Conservation (phyloP, 192 early-diverging fungal genomes). For the Lunasporangiospora selenospora region DNA sequence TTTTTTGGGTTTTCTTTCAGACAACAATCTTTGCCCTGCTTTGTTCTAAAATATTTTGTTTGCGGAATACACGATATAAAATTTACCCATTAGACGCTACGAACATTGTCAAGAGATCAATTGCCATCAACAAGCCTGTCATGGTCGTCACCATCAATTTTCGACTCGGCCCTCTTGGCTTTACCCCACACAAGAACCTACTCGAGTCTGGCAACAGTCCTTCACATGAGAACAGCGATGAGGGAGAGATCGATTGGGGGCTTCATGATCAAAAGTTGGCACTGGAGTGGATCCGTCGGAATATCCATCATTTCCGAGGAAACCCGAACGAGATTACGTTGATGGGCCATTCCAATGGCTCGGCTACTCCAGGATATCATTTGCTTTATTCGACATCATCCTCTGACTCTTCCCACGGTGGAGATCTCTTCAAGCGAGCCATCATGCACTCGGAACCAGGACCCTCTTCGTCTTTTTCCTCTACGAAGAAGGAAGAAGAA, state of each 20-base stretch:
- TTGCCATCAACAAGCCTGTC: constrained; percentile 31
- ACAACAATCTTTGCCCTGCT: not conserved
- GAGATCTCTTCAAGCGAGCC: constrained; percentile 25
- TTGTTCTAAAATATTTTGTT: not conserved
- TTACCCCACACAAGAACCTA: not conserved
- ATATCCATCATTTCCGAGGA: constrained; percentile 41
- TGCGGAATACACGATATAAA: not conserved
- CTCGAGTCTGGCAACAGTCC: no score
- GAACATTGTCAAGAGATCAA: constrained; percentile 42
- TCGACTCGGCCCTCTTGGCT: constrained; percentile 32
- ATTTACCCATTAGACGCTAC: constrained; percentile 46
- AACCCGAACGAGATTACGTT: constrained; percentile 37
- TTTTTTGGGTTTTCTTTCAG: not conserved
- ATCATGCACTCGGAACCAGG: constrained; percentile 38
- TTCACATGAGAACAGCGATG: not conserved
- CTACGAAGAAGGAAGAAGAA: not conserved
- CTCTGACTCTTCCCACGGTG: not conserved
- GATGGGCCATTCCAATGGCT: constrained; percentile 43
- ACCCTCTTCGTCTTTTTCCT: not conserved
- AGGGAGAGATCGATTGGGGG: constrained; percentile 10
- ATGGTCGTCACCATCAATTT: constrained; percentile 61
- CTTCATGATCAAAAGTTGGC: constrained; percentile 38
- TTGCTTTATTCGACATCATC: constrained; percentile 9
- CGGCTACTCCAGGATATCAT: constrained; percentile 30
- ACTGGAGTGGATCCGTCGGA: constrained; percentile 28